Conservation (phyloP, 1,284 basidiomycete species). For the Heliocybe sulcata region DNA sequence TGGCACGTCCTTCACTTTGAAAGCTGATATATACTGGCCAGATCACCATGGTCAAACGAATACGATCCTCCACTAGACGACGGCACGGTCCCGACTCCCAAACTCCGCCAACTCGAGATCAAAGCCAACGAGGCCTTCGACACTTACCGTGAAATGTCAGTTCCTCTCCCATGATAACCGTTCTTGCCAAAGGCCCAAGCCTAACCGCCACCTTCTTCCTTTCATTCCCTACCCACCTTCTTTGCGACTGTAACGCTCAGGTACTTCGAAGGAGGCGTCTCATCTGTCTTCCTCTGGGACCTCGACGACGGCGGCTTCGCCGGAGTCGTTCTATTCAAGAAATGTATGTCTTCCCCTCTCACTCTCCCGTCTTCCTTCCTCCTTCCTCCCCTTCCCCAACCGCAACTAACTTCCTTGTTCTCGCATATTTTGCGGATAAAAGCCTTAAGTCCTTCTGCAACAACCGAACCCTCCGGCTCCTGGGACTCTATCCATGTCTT, state of each 20-base stretch:
- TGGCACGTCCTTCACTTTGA: background rate
- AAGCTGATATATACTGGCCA: conserved; percentile 21
- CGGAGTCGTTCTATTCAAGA: conserved; percentile 95
- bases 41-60: conserved; percentile 96
- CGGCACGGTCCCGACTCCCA: conserved; percentile 79
- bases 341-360: conserved; percentile 52
- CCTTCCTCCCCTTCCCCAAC: conserved; percentile 4
- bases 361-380: conserved; percentile 5
- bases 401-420: no score
- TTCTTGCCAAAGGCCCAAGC: no score
- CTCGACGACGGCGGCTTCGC: conserved; percentile 94
- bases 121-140: conserved; percentile 95
- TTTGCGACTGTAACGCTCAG: no score
- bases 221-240: no score
- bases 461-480: conserved; percentile 65
- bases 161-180: no score
- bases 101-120: conserved; percentile 88
- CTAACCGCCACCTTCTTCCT: no score
- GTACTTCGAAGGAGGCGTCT: conserved; percentile 96
- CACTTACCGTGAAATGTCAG: conserved; percentile 92
- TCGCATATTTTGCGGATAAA: no score
- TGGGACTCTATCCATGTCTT: conserved; percentile 99
- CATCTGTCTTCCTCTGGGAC: conserved; percentile 99
- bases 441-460: conserved; percentile 52
- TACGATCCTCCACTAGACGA: conserved; percentile 87